A percentile compares a stretch with the other conserved stretches of the same genome.
These are phyloP conservation scores for Vairimorpha apis DNA, from an alignment of 371 early-diverging fungal genomes.

Conservation along the genomic window DNA sequence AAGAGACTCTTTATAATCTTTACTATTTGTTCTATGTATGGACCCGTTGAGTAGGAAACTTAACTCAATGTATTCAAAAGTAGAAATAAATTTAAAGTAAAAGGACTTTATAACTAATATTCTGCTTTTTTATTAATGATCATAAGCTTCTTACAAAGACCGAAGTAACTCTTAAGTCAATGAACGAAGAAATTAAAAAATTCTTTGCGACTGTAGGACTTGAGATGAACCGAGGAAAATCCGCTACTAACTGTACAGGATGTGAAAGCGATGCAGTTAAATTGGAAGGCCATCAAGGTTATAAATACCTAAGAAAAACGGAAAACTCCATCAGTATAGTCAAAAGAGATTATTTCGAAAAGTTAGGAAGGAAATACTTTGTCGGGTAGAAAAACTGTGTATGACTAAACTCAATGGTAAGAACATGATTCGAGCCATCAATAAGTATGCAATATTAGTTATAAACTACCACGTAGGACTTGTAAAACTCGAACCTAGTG, in stretches of 20 bases:
- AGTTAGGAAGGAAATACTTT: background rate
- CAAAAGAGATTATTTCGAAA: background rate
- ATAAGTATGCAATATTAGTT: constrained; percentile 1
- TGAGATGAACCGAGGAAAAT: background rate
- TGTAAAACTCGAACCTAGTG: background rate
- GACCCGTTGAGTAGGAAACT: background rate
- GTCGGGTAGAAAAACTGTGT: background rate
- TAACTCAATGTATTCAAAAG: background rate
- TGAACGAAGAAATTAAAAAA: background rate
- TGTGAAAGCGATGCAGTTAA: background rate
- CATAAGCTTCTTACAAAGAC: background rate
- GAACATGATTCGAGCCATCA: constrained; percentile 1
- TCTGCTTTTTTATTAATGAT: background rate
- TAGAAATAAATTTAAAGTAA: background rate
- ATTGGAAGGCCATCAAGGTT: background rate
- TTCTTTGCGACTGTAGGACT: background rate
- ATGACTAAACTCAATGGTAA: constrained; percentile 3
- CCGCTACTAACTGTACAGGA: background rate
- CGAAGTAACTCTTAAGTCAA: background rate
- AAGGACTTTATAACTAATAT: background rate
- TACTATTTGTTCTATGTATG: background rate
- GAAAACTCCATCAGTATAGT: too few relatives aligned
- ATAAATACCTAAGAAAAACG: background rate
- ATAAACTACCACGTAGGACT: background rate
- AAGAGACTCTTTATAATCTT: background rate